Base-by-base conservation (phyloP, 345 rosid genomes). In the Acer negundo region DNA sequence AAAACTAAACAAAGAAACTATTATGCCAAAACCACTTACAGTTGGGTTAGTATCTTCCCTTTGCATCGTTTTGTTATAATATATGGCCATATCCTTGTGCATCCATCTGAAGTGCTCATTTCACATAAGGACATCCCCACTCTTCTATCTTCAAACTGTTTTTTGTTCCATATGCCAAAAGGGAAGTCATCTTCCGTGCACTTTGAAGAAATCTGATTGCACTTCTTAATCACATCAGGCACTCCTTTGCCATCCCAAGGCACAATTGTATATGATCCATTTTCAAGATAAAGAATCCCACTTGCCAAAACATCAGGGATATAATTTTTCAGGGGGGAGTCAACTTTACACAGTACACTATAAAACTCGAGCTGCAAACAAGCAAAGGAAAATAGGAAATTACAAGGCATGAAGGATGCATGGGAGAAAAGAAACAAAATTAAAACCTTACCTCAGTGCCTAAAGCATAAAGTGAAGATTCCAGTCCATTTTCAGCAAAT, bases 161-260 rank as follows among this genome's bases (percentile, higher is more conserved):
- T 91, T 85, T 92, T 95, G 81, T 85, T 88, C 98, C 94, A 91
- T 76, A 95, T 81, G 75, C 97, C 96, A 68, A 89, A 95, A 46
- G 94, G 90, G 76, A 90, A 93, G 28, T 79, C 87, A 66, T 82
- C 83, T 75, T 87, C 73, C 78, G 79, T 69, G 62, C 79, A 75
- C 44, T 74, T 86, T 13, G 65, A 81, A 62, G 87, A 83, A 76
- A 80, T 69, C 77, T 89, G 63, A 85, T 75, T 87, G 87, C 89
- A 82, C 68, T 79, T 78, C n/a, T 70, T 47, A 81, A 93, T 84
- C 51, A 90, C 84, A 74, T 82, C 82, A 74, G 96, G 98, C 73
- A 92, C 85, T 76, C 79, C 92, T 87, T 84, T 92, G n/a, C 99
- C 99, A 85, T 92, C 91, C 99, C 99, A 95, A 58, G 93, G 87